Evolutionary conservation across 2,329 filamentous ascomycete genomes (phyloP), one percentile per base, ranked within the genome.

Genomic region (Penicillium sp.): DNA sequence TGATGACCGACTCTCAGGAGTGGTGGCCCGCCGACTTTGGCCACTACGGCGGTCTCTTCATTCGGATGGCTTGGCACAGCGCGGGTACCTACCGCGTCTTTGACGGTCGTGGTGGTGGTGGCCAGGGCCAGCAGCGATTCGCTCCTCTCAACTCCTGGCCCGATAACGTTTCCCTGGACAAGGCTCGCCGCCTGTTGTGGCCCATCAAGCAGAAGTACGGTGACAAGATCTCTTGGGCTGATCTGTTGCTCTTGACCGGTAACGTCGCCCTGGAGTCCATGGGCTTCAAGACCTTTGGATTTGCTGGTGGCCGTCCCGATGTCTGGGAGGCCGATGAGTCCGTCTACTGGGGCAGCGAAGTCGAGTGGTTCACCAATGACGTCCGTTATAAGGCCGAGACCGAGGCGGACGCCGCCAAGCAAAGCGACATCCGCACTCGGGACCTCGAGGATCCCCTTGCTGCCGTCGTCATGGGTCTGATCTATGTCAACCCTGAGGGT

Each of bases 191-290:
- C 63, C 84, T 92, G 56, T 80, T 92, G 43, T 91, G 89, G 87
- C 89, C 89, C 57, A 87, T 92, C 79, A 92, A 92, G 85, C 89
- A 91, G 68, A 92, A 92, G 83, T 92, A 92, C 66, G 89, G 89
- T 74, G 86, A 86, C 82, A 91, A 90, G 81, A 89, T 92, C 76
- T 92, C 89, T 0, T 92, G 89, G 89, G 87, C 89, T 24, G 89
- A 92, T 72, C 77, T 92, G 59, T 74, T 89, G 50, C 81, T 91
- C 57, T 83, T 92, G 55, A 84, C 88, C 31, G 89, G 89, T 65
- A 92, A 92, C 73, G 89, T 92, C 16, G 89, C 89, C 49, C 82
- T 92, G 63, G 89, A 92, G 78, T 85, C 84, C 62, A 91, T 91
- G 87, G 89, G 87, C 60, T 84, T 89, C 78, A 84, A 87, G 78